Conservation (phyloP, 2,329 filamentous ascomycete species). For the Metarhizium robertsii region DNA sequence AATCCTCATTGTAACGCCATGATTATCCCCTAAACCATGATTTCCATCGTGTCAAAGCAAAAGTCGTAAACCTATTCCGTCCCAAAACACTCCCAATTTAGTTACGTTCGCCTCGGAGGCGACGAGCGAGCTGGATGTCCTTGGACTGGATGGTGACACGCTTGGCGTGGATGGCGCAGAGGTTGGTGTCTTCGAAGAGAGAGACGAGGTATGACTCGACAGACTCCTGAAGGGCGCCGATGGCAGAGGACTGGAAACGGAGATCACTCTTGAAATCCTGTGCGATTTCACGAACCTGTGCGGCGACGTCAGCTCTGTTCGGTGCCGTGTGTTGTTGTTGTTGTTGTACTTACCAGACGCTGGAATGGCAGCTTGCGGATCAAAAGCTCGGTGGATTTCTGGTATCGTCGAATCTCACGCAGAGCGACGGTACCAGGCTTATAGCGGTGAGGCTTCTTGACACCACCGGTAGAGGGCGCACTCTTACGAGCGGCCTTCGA, state of each 20-base stretch:
- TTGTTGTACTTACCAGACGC: constrained; percentile 56
- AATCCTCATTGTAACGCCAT: constrained; percentile 36
- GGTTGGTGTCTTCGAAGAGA: constrained; percentile 96
- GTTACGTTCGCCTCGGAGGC: constrained; percentile 89
- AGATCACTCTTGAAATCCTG: constrained; percentile 93
- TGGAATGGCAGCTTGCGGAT: constrained; percentile 98
- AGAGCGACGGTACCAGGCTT: constrained; percentile 95
- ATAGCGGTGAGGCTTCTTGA: constrained; percentile 90
- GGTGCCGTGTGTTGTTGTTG: neutral
- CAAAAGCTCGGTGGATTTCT: constrained; percentile 92
- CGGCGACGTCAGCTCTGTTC: neutral
- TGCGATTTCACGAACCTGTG: constrained; percentile 79
- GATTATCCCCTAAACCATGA: constrained; percentile 32
- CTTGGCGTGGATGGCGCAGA: constrained; percentile 98
- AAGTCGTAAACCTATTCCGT: constrained; percentile 25
- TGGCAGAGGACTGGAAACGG: constrained; percentile 96
- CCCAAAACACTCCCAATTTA: constrained; percentile 32
- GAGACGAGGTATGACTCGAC: constrained; percentile 98
- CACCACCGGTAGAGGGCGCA: constrained; percentile 90
- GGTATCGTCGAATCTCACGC: constrained; percentile 96
- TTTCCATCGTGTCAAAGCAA: constrained; percentile 28
- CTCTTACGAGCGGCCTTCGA: constrained; percentile 98
- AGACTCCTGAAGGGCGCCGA: constrained; percentile 94
- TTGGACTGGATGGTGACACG: constrained; percentile 97
- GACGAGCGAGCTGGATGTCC: constrained; percentile 93